Conservation (phyloP, 108 stramenopile species). For the Nannochloropsis gaditana region DNA sequence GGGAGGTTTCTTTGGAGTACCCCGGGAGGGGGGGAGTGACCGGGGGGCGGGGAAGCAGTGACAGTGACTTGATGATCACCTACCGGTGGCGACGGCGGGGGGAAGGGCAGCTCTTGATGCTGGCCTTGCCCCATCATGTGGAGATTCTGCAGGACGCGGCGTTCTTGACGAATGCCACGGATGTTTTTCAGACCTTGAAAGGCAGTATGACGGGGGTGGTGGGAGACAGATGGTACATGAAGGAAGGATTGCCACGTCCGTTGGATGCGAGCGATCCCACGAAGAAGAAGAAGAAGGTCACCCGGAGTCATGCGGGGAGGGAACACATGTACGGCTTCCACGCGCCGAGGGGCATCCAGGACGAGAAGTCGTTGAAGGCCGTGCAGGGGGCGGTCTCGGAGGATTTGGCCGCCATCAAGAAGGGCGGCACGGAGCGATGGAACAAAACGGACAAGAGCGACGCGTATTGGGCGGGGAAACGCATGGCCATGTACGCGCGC, state of each 20-base stretch:
- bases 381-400: background rate
- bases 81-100: constrained; percentile 43
- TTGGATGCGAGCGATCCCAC: constrained; percentile 18
- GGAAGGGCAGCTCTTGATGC: constrained; percentile 50
- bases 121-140: constrained; percentile 51
- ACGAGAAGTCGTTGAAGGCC: background rate
- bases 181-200: constrained; percentile 20
- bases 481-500: constrained; percentile 40
- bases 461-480: constrained; percentile 41
- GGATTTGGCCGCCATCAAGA: constrained; percentile 14
- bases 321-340: background rate
- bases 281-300: background rate
- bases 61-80: constrained; percentile 20
- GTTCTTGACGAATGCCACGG: background rate
- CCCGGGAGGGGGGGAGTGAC: background rate
- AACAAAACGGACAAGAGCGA: constrained; percentile 30
- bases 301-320: background rate
- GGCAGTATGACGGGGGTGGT: constrained; percentile 42
- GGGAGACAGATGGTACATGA: constrained; percentile 39
- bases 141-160: constrained; percentile 33
- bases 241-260: constrained; percentile 32
- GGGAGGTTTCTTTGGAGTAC: background rate
- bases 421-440: constrained; percentile 21
- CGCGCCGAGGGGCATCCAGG: background rate
- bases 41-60: background rate